Percentiles rank a stretch among this genome's conserved stretches.
These are phyloP conservation scores for Neocucurbitaria cava DNA, from an alignment of 2,329 filamentous ascomycete species.

Conservation along the genomic window DNA sequence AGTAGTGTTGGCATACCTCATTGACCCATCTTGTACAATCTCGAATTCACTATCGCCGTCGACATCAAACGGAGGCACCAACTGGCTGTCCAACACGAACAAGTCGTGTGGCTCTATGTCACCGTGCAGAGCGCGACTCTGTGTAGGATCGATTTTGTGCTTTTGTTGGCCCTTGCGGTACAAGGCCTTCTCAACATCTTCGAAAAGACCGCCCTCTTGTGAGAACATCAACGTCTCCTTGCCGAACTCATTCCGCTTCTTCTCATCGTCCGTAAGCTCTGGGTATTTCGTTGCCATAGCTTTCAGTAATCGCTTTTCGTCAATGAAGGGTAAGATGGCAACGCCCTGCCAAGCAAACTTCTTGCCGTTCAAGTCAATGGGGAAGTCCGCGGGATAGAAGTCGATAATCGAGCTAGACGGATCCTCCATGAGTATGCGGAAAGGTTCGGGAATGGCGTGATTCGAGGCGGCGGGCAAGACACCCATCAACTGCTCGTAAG, in stretches of 20 bases:
- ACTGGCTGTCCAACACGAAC: constrained; percentile 82
- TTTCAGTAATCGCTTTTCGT: constrained; percentile 81
- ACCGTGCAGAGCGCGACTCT: constrained; percentile 80
- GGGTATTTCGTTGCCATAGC: constrained; percentile 87
- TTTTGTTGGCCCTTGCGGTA: constrained; percentile 78
- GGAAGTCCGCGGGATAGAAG: constrained; percentile 95
- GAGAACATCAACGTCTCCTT: constrained; percentile 84
- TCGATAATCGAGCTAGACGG: constrained; percentile 91
- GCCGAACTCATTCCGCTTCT: constrained; percentile 78
- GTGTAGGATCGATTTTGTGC: constrained; percentile 75
- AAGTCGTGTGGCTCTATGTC: constrained; percentile 80
- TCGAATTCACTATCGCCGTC: constrained; percentile 50
- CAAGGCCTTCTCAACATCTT: constrained; percentile 82
- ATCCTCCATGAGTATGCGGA: constrained; percentile 89
- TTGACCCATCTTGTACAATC: constrained; percentile 67
- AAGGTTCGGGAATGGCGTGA: constrained; percentile 85
- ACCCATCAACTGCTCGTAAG: constrained; percentile 98
- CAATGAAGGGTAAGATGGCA: constrained; percentile 92
- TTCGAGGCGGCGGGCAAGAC: constrained; percentile 93
- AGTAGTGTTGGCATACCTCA: constrained; percentile 66
- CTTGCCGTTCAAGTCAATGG: constrained; percentile 93
- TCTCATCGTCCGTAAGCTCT: constrained; percentile 77
- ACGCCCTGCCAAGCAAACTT: constrained; percentile 99
- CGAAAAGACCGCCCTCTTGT: constrained; percentile 83
- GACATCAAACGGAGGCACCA: constrained; percentile 78